These are phyloP conservation scores for Trichophyton schoenleinii DNA, from an alignment of 2,329 filamentous ascomycete genomes.

Conservation along the genomic window DNA sequence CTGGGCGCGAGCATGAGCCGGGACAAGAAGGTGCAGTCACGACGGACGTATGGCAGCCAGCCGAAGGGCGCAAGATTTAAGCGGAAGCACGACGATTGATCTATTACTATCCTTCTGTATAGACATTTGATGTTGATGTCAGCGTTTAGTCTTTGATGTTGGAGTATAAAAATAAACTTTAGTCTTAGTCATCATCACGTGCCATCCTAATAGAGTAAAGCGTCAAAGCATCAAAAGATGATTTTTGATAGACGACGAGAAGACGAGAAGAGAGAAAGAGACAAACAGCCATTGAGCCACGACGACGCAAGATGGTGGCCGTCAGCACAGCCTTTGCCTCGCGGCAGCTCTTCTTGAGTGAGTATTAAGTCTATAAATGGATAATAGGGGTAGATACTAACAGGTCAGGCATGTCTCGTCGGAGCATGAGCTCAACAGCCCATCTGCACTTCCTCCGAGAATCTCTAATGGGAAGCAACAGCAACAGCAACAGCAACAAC, in stretches of 20 bases:
- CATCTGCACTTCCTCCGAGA: neutral
- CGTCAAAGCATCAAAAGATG: neutral
- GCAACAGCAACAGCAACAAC: neutral
- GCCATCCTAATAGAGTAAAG: too few relatives aligned
- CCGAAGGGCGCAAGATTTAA: slow-evolving; percentile 52
- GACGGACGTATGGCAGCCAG: slow-evolving; percentile 67
- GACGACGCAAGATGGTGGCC: slow-evolving; percentile 23
- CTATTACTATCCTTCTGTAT: neutral
- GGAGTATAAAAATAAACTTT: too few relatives aligned
- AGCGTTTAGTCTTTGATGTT: neutral
- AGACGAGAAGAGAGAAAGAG: neutral
- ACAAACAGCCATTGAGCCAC: neutral
- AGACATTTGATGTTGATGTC: neutral
- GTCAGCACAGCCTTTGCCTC: slow-evolving; percentile 27
- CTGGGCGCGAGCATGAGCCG: slow-evolving; percentile 64
- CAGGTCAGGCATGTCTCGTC: neutral
- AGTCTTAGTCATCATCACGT: too few relatives aligned
- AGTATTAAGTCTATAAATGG: too few relatives aligned
- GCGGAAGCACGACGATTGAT: slow-evolving; percentile 28
- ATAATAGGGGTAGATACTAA: too few relatives aligned
- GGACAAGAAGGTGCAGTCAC: slow-evolving; percentile 55
- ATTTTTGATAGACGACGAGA: neutral
- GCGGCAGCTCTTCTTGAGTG: slow-evolving; percentile 25
- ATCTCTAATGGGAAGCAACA: neutral
- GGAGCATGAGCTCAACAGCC: slow-evolving; percentile 11